Evolutionary conservation across 2,329 filamentous ascomycete genomes (phyloP).

Genomic region (Aureobasidium zeae): DNA sequence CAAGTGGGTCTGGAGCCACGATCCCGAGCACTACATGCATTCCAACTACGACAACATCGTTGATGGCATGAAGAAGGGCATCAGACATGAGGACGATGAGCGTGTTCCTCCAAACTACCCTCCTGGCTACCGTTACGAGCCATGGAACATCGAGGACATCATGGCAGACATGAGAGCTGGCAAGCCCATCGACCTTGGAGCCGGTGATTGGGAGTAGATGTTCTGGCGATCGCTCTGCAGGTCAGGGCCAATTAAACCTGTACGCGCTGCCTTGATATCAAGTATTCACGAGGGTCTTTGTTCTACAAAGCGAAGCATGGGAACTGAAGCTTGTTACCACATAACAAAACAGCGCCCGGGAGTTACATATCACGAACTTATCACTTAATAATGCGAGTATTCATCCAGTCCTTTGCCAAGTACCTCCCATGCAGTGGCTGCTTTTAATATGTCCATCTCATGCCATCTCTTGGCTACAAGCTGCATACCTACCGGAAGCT

Average conservation of each 20-base stretch:
- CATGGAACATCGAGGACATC: slow-evolving; percentile 37
- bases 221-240: neutral
- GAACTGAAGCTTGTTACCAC: slow-evolving; percentile 8
- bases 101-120: slow-evolving; percentile 38
- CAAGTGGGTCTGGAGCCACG: slow-evolving; percentile 39
- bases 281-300: slow-evolving; percentile 1
- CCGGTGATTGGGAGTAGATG: slow-evolving; percentile 25
- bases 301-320: slow-evolving; percentile 11
- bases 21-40: slow-evolving; percentile 38
- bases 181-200: slow-evolving; percentile 29
- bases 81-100: slow-evolving; percentile 35
- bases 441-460: slow-evolving; percentile 29
- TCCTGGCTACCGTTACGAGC: slow-evolving; percentile 27
- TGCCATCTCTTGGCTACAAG: slow-evolving; percentile 29
- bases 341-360: slow-evolving; percentile 7
- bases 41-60: slow-evolving; percentile 36
- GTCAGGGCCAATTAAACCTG: neutral
- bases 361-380: slow-evolving; percentile 12
- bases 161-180: slow-evolving; percentile 31
- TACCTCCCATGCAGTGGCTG: slow-evolving; percentile 30
- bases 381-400: neutral
- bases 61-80: slow-evolving; percentile 34
- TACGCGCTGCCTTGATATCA: neutral
- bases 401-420: slow-evolving; percentile 20
- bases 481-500: slow-evolving; percentile 31